These are phyloP conservation scores for Dillenia suffruticosa DNA, from an alignment of 164 flowering plant genomes.

Conservation along the genomic window DNA sequence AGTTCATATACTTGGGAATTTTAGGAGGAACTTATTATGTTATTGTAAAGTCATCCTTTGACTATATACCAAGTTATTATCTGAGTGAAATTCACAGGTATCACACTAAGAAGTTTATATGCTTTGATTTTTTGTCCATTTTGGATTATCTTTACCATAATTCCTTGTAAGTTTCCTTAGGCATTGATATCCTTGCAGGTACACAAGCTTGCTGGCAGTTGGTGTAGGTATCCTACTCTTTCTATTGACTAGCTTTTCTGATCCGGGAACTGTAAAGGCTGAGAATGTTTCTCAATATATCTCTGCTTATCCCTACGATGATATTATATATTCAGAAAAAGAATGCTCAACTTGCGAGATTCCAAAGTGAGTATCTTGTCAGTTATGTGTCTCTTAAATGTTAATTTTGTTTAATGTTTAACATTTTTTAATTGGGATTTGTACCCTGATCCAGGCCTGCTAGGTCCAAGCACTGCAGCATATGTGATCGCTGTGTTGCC, in stretches of 20 bases:
- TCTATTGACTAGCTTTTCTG: constrained; percentile 91
- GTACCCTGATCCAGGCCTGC: constrained; percentile 65
- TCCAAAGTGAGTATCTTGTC: constrained; percentile 47
- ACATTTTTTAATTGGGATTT: constrained; percentile 13
- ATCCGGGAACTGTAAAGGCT: constrained; percentile 85
- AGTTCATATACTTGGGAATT: constrained; percentile 72
- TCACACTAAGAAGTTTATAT: constrained; percentile 3
- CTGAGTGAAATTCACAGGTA: constrained; percentile 80
- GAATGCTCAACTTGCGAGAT: constrained; percentile 88
- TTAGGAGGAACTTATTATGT: constrained; percentile 68
- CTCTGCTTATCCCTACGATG: constrained; percentile 80
- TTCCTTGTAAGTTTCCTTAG: neutral
- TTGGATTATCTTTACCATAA: neutral
- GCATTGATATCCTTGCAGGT: constrained; percentile 50
- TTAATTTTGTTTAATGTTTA: neutral
- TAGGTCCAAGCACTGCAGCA: constrained; percentile 94
- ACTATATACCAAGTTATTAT: constrained; percentile 81
- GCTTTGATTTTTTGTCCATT: neutral
- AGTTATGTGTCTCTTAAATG: neutral
- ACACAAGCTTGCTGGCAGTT: constrained; percentile 77
- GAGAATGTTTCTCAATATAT: constrained; percentile 73
- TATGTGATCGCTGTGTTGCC: constrained; percentile 92
- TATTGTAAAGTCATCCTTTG: constrained; percentile 54
- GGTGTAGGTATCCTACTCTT: constrained; percentile 78
- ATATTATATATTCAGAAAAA: constrained; percentile 68